Base-by-base conservation (phyloP, 2,329 filamentous ascomycete genomes). In the Tolypocladium endophyticum region DNA sequence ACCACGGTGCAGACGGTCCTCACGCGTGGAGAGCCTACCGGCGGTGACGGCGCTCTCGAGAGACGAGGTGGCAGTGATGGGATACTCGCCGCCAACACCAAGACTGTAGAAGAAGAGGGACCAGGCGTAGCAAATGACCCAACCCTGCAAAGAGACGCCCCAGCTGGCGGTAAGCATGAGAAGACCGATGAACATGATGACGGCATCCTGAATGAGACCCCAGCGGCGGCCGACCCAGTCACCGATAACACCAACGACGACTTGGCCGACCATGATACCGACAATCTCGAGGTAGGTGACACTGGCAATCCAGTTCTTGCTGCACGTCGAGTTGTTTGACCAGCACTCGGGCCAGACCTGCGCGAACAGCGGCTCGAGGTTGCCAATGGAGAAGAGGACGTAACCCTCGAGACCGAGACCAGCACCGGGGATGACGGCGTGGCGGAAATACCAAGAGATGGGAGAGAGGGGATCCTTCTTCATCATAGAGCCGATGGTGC, bases 121-220 rank as follows among this genome's bases (percentile, higher is more conserved):
- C 89, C 90, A 96, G 62, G 88, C 89, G 73, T 97, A 97, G 81
- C 92, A 96, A 70, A 97, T 96, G 60, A 97, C 89, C 93, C 93
- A 97, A 67, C 92, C 92, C 70, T 97, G 87, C 57, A 95, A 81
- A 41, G 84, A 90, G 38, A 88, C 76, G 63, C 92, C 93, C 93
- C 93, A 97, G 30, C 89, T 88, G 61, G 90, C 90, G 56, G 90
- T 95, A 60, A 97, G 82, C 89, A 97, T 94, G 68, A 96, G 69
- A 25, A 97, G 81, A 78, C 93, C 93, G 67, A 96, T 68, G 66
- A 97, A 90, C 93, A 97, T 97, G 80, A 97, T 92, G 62, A 74
- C 64, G 52, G 93, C 93, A 75, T 97, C 93, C 76, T 97, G 93
- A 67, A 97, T 96, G 28, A 97, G 82, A 82, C 93, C 93, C 85